Conservation (phyloP, 2,329 filamentous ascomycete species). For the Rhinocladiella mackenziei region DNA sequence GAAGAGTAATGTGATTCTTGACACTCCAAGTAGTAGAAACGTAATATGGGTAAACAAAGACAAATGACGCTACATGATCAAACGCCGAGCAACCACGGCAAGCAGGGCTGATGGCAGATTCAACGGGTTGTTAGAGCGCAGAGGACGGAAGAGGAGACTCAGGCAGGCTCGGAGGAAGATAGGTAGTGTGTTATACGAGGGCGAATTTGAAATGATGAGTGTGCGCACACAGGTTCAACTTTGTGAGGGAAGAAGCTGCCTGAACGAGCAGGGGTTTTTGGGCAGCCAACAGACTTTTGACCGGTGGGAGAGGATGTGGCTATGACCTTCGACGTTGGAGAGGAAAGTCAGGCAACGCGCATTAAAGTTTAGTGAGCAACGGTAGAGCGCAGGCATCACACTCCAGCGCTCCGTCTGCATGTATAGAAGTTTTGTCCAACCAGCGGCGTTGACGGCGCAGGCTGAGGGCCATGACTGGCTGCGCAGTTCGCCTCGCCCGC, state of each 20-base stretch:
- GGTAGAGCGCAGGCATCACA: too few relatives aligned
- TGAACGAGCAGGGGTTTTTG: background rate
- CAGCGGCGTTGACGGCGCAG: background rate
- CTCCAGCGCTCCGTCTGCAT: too few relatives aligned
- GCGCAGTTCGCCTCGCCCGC: background rate
- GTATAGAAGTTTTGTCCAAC: too few relatives aligned
- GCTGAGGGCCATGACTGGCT: background rate
- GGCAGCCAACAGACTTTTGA: background rate
- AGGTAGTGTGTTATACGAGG: slow-evolving; percentile 1
- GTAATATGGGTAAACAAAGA: background rate
- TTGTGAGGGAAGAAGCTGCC: background rate
- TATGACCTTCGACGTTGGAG: background rate
- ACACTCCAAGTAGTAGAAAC: too few relatives aligned
- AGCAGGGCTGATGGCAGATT: background rate
- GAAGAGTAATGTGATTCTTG: too few relatives aligned
- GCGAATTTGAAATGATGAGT: too few relatives aligned
- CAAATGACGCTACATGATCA: slow-evolving; percentile 3
- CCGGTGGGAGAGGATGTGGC: background rate
- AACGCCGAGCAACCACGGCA: background rate
- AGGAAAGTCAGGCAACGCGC: background rate
- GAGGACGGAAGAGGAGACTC: background rate
- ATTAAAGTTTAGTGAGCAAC: too few relatives aligned
- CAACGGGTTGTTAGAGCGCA: background rate
- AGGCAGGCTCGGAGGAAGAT: background rate
- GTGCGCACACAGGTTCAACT: background rate